Evolutionary conservation across 2,329 filamentous ascomycete species (phyloP).

Genomic region (Aspergillus latus): DNA sequence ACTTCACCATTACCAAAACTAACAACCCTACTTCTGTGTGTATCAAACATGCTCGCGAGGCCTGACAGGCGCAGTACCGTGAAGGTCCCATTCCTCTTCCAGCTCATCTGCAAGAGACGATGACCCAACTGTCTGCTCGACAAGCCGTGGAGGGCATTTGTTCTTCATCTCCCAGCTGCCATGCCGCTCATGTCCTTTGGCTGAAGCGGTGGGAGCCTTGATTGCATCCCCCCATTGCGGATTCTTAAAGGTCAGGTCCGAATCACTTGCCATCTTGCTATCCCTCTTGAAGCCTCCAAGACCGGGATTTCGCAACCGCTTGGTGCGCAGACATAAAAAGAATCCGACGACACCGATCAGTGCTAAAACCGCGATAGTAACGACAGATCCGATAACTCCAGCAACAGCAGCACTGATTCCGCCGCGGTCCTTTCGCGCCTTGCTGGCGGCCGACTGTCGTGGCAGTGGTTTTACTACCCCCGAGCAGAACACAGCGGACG

Average conservation of each 20-base stretch:
- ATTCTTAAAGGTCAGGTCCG: constrained; percentile 48
- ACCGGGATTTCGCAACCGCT: constrained; percentile 40
- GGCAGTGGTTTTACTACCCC: constrained; percentile 34
- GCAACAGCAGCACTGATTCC: constrained; percentile 47
- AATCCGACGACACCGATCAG: constrained; percentile 42
- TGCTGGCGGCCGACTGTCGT: background rate
- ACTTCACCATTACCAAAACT: background rate
- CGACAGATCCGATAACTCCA: constrained; percentile 57
- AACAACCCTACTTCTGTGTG: background rate
- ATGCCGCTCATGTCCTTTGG: constrained; percentile 52
- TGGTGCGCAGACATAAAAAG: constrained; percentile 50
- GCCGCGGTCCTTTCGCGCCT: constrained; percentile 14
- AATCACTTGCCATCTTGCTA: constrained; percentile 55
- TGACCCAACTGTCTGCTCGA: constrained; percentile 23
- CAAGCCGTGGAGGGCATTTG: constrained; percentile 24
- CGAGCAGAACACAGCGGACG: constrained; percentile 52
- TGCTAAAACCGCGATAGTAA: constrained; percentile 50
- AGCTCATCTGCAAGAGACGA: constrained; percentile 51
- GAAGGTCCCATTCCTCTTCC: constrained; percentile 37
- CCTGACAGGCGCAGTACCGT: constrained; percentile 46
- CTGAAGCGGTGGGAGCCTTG: constrained; percentile 33
- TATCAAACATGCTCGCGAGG: constrained; percentile 50
- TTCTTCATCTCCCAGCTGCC: constrained; percentile 59
- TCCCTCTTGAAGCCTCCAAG: constrained; percentile 58
- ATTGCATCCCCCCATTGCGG: constrained; percentile 41